A percentile compares a stretch with the other conserved stretches of the same genome.
Conservation (phyloP, 2,329 filamentous ascomycete species). For the Exophiala xenobiotica region DNA sequence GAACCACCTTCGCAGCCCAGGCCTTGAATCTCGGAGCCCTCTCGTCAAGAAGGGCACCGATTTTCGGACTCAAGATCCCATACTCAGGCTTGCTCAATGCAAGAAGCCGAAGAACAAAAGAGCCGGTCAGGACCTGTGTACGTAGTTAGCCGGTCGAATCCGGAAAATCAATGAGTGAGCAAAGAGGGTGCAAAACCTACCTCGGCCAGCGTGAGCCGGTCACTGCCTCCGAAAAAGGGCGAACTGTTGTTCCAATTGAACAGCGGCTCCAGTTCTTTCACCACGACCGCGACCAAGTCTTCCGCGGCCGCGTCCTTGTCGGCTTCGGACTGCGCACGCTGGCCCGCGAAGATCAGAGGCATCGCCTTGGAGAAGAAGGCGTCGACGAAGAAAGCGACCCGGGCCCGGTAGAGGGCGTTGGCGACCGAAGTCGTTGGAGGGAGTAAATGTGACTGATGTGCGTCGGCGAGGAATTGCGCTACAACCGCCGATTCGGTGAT, state of each 20-base stretch:
- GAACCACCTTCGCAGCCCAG: constrained; percentile 62
- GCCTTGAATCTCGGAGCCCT: constrained; percentile 51
- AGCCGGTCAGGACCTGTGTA: constrained; percentile 62
- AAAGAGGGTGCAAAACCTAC: constrained; percentile 43
- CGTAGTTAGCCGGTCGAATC: no score
- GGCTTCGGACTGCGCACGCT: constrained; percentile 48
- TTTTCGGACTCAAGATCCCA: constrained; percentile 46
- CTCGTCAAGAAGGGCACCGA: constrained; percentile 49
- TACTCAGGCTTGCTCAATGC: constrained; percentile 52
- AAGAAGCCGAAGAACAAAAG: constrained; percentile 65
- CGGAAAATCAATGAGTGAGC: constrained; percentile 1
- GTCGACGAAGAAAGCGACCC: constrained; percentile 70
- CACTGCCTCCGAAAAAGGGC: constrained; percentile 65
- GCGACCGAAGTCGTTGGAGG: not conserved
- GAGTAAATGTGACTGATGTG: constrained; percentile 50
- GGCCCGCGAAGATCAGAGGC: constrained; percentile 43
- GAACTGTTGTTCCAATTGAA: constrained; percentile 39
- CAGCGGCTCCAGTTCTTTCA: constrained; percentile 72
- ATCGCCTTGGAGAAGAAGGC: constrained; percentile 64
- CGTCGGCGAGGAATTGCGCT: constrained; percentile 67
- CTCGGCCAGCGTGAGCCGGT: constrained; percentile 70
- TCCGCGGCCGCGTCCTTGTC: constrained; percentile 52
- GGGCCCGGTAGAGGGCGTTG: constrained; percentile 61
- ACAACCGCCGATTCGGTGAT: constrained; percentile 73
- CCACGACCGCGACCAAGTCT: constrained; percentile 55